phyloP scores from a whole-genome alignment of 2,329 filamentous ascomycete species.

The Aaosphaeria pasadenensis region DNA sequence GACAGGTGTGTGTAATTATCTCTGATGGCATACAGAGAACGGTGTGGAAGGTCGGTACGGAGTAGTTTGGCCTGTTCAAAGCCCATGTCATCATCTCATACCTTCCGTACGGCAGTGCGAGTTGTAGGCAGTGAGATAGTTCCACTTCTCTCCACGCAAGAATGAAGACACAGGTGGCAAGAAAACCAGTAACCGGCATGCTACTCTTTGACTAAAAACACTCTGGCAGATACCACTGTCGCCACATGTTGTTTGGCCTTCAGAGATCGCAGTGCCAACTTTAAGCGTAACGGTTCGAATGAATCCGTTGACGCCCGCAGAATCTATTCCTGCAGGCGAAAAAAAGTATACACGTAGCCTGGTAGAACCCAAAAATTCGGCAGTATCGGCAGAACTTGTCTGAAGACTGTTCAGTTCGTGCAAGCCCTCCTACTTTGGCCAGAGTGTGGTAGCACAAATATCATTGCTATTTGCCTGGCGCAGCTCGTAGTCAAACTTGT shows the following conservation, averaged over 20 bases:
- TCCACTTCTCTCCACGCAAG: slow-evolving; percentile 4
- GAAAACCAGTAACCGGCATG: slow-evolving; percentile 1
- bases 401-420: slow-evolving; percentile 13
- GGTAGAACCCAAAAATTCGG: slow-evolving; percentile 1
- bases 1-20: slow-evolving; percentile 7
- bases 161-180: slow-evolving; percentile 2
- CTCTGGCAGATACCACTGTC: not conserved
- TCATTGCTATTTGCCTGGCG: too few relatives aligned
- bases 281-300: slow-evolving; percentile 18
- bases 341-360: slow-evolving; percentile 15
- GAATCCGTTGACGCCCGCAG: slow-evolving; percentile 21
- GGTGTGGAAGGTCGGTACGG: not conserved
- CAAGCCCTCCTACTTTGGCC: slow-evolving; percentile 16
- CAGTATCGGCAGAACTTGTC: slow-evolving; percentile 16
- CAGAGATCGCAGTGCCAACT: slow-evolving; percentile 2
- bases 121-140: slow-evolving; percentile 1
- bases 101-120: too few relatives aligned
- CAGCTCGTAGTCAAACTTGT: too few relatives aligned
- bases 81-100: not conserved
- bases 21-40: not conserved
- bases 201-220: not conserved
- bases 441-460: slow-evolving; percentile 8
- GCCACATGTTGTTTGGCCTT: not conserved
- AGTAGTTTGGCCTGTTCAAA: too few relatives aligned
- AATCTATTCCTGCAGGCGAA: slow-evolving; percentile 19